Evolutionary conservation across 2,329 filamentous ascomycete genomes (phyloP).

Genomic region (Exophiala viscosa): DNA sequence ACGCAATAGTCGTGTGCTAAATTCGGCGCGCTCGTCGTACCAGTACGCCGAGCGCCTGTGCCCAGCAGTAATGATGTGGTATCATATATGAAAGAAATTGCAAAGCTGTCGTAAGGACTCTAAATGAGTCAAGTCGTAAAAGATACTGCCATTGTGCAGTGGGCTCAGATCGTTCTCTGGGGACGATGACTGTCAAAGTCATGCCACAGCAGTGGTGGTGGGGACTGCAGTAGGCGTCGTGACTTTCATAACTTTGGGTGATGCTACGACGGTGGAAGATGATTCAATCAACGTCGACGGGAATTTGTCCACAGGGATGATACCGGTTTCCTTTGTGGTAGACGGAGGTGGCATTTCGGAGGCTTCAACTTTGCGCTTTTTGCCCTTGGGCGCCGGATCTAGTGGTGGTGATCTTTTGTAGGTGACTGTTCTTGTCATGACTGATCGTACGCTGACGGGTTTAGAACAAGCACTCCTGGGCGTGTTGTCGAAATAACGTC

Average conservation of each 20-base stretch:
- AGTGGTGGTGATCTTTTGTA: slow-evolving; percentile 72
- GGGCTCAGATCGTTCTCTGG: neutral
- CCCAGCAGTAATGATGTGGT: slow-evolving; percentile 20
- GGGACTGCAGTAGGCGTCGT: slow-evolving; percentile 7
- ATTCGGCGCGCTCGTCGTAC: slow-evolving; percentile 11
- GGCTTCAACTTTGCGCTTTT: slow-evolving; percentile 69
- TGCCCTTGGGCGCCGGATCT: slow-evolving; percentile 85
- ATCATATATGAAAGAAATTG: slow-evolving; percentile 21
- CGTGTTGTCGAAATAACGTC: slow-evolving; percentile 55
- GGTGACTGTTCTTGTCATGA: slow-evolving; percentile 90
- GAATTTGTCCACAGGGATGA: slow-evolving; percentile 13
- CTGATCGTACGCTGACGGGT: slow-evolving; percentile 71
- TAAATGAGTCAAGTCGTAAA: neutral
- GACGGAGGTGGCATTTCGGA: slow-evolving; percentile 20
- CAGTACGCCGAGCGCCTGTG: slow-evolving; percentile 22
- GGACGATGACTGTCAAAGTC: neutral
- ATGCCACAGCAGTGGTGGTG: slow-evolving; percentile 11
- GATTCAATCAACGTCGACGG: slow-evolving; percentile 19
- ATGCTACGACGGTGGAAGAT: neutral
- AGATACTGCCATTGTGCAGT: neutral
- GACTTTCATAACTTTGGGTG: slow-evolving; percentile 7
- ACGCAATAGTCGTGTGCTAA: slow-evolving; percentile 8
- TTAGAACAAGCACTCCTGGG: slow-evolving; percentile 61
- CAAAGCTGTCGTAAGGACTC: slow-evolving; percentile 14
- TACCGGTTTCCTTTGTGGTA: slow-evolving; percentile 9